phyloP scores from a whole-genome alignment of 352 stramenopile genomes.

The Phytophthora cryptogea region DNA sequence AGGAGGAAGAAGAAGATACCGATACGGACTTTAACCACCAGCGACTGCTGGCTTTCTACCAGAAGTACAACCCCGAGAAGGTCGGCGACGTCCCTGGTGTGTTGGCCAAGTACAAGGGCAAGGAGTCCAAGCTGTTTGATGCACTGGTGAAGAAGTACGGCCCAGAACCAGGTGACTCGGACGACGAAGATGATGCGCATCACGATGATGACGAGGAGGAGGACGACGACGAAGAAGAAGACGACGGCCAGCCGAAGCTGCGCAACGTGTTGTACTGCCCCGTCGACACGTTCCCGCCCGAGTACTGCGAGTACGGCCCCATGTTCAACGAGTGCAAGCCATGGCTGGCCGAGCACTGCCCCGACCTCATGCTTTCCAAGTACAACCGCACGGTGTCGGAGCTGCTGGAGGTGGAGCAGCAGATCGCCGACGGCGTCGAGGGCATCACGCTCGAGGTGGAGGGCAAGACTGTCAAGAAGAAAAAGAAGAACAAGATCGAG shows the following conservation, averaged over 20 bases:
- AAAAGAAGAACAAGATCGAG: slow-evolving; percentile 84
- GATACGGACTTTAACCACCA: slow-evolving; percentile 62
- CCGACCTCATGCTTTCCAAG: slow-evolving; percentile 76
- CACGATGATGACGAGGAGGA: slow-evolving; percentile 43
- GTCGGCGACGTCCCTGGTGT: slow-evolving; percentile 62
- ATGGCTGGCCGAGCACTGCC: slow-evolving; percentile 77
- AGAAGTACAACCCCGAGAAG: slow-evolving; percentile 86
- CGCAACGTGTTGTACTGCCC: slow-evolving; percentile 78
- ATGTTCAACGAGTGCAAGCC: slow-evolving; percentile 87
- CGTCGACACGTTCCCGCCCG: slow-evolving; percentile 80
- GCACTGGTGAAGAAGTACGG: slow-evolving; percentile 87
- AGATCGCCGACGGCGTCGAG: slow-evolving; percentile 81
- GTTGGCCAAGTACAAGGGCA: slow-evolving; percentile 82
- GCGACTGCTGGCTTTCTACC: slow-evolving; percentile 77
- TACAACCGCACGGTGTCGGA: slow-evolving; percentile 85
- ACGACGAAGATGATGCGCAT: slow-evolving; percentile 64
- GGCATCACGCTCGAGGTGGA: slow-evolving; percentile 74
- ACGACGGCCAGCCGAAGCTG: slow-evolving; percentile 51
- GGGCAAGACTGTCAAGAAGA: slow-evolving; percentile 80
- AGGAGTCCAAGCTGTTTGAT: slow-evolving; percentile 80
- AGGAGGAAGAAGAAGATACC: slow-evolving; percentile 21
- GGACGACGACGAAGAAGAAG: slow-evolving; percentile 42
- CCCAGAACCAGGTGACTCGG: slow-evolving; percentile 75
- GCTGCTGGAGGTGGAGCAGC: slow-evolving; percentile 74
- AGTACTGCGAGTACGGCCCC: slow-evolving; percentile 88